Percentiles rank a stretch among this genome's conserved stretches.
These are phyloP conservation scores for Pichia gijzeniarum DNA, from an alignment of 805 yeast species.

Conservation along the genomic window DNA sequence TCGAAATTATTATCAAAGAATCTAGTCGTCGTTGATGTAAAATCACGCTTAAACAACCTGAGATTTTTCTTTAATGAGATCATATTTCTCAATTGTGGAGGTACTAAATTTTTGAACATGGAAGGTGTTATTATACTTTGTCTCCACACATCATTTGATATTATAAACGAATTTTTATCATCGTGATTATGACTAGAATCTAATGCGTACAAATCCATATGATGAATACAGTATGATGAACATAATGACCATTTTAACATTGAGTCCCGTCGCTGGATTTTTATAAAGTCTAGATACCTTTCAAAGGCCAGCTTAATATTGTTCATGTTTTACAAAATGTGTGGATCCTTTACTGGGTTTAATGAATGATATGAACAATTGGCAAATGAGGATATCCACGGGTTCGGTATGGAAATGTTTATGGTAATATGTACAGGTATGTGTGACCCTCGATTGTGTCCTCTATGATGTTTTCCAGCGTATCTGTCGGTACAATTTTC, in stretches of 20 bases:
- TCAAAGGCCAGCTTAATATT: constrained; percentile 22
- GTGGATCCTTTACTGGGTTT: background rate
- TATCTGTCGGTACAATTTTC: no score
- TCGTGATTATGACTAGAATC: no score
- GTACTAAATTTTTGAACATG: constrained; percentile 1
- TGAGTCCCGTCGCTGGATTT: constrained; percentile 22
- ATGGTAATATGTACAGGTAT: no score
- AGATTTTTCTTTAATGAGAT: background rate
- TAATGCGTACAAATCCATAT: background rate
- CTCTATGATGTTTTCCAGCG: no score
- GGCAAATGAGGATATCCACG: background rate
- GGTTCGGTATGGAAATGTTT: no score
- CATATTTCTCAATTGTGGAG: constrained; percentile 1
- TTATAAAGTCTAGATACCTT: constrained; percentile 22
- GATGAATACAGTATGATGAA: background rate
- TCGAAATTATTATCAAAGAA: constrained; percentile 25
- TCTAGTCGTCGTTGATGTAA: constrained; percentile 18
- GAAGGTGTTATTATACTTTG: constrained; percentile 16
- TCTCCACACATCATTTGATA: background rate
- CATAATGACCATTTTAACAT: constrained; percentile 26
- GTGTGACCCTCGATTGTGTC: no score
- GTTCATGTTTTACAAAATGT: constrained; percentile 16
- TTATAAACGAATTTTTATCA: background rate
- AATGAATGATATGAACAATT: background rate
- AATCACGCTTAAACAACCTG: constrained; percentile 16